Evolutionary conservation across 352 stramenopile species (phyloP).

Genomic region (Phytophthora citrophthora): DNA sequence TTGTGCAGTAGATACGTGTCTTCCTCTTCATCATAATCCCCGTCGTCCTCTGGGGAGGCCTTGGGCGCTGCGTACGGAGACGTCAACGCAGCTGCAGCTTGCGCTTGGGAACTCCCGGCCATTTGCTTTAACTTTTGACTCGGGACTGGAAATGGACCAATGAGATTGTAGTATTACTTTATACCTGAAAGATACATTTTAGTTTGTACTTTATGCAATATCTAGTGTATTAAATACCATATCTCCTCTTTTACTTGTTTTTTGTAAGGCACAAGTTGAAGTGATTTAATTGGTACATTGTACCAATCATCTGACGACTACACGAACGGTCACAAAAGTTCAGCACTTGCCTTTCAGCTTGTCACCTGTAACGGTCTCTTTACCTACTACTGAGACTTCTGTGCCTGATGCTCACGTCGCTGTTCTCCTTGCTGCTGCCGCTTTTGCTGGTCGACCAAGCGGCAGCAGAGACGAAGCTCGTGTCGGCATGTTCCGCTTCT

Average conservation of each 20-base stretch:
- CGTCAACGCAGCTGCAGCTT: neutral
- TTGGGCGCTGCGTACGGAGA: slow-evolving; percentile 1
- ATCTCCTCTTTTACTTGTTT: neutral
- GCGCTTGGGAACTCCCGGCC: slow-evolving; percentile 2
- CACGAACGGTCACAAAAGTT: neutral
- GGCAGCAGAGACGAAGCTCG: slow-evolving; percentile 29
- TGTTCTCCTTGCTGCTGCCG: slow-evolving; percentile 13
- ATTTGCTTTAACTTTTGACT: neutral
- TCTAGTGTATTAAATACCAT: too few relatives aligned
- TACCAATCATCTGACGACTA: neutral
- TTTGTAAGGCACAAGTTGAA: neutral
- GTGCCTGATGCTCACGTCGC: slow-evolving; percentile 8
- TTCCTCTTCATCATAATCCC: slow-evolving; percentile 50
- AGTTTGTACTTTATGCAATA: too few relatives aligned
- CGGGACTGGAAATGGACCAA: slow-evolving; percentile 1
- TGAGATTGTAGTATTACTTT: neutral
- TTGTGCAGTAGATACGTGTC: slow-evolving; percentile 68
- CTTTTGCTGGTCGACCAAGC: slow-evolving; percentile 16
- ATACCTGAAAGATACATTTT: neutral
- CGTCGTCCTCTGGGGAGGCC: slow-evolving; percentile 33
- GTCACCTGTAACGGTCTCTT: too few relatives aligned
- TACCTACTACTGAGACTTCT: slow-evolving; percentile 1
- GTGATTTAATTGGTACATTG: neutral
- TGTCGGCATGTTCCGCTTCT: slow-evolving; percentile 34
- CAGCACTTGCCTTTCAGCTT: neutral